Evolutionary conservation across 2,329 filamentous ascomycete genomes (phyloP).

Genomic region (Microsporum canis): DNA sequence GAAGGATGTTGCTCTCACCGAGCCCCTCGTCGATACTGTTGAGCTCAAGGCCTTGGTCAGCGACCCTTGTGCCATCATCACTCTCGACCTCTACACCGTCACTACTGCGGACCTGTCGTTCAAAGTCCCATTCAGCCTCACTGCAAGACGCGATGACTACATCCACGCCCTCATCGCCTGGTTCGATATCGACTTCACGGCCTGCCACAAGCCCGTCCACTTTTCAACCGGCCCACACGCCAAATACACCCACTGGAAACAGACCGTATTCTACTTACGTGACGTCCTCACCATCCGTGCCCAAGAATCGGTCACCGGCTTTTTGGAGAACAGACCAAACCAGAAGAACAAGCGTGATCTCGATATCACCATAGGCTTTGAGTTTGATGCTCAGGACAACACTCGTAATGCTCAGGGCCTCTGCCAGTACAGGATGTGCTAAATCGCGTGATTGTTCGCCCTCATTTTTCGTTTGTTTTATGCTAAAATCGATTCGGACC

Average conservation of each 20-base stretch:
- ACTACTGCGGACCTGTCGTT: conserved; percentile 75
- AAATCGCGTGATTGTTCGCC: conserved; percentile 13
- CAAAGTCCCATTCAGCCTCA: conserved; percentile 62
- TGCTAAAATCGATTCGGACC: neutral
- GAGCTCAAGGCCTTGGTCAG: conserved; percentile 96
- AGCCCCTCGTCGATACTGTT: conserved; percentile 94
- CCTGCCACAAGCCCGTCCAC: conserved; percentile 93
- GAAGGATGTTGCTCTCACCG: conserved; percentile 83
- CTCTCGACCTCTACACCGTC: conserved; percentile 88
- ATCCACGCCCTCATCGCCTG: conserved; percentile 92
- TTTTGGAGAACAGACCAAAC: conserved; percentile 75
- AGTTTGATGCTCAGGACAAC: conserved; percentile 62
- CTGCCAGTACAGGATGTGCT: conserved; percentile 64
- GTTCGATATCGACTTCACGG: conserved; percentile 98
- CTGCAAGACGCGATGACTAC: conserved; percentile 77
- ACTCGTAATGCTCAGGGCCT: conserved; percentile 57
- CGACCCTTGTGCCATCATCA: conserved; percentile 73
- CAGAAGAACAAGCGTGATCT: conserved; percentile 89
- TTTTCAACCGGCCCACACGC: conserved; percentile 97
- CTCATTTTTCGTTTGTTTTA: conserved; percentile 12
- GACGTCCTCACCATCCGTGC: conserved; percentile 86
- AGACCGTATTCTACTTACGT: conserved; percentile 95
- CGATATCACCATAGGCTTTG: conserved; percentile 79
- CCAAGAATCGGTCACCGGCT: conserved; percentile 65
- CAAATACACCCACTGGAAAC: conserved; percentile 99